These are phyloP conservation scores for Mortierella alpina DNA, from an alignment of 192 early-diverging fungal species.

Conservation along the genomic window DNA sequence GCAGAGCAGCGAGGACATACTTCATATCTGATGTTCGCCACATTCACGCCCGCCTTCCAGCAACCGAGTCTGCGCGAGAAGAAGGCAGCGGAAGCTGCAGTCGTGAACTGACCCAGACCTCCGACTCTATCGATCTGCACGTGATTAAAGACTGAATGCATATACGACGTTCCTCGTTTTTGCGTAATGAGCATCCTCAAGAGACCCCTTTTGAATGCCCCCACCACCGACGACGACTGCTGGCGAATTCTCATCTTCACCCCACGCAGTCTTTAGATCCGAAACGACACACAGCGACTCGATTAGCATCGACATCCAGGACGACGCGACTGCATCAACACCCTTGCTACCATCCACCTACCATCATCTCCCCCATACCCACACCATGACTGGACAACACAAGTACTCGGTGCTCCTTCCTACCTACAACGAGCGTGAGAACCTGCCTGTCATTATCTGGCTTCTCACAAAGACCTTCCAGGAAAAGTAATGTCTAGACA, in stretches of 20 bases:
- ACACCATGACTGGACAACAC: constrained; percentile 51
- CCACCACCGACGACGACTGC: constrained; percentile 10
- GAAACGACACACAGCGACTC: constrained; percentile 32
- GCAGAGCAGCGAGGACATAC: constrained; percentile 86
- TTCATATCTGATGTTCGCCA: constrained; percentile 95
- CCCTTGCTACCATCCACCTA: neutral
- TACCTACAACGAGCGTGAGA: constrained; percentile 98
- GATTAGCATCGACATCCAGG: constrained; percentile 53
- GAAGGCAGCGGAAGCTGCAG: constrained; percentile 1
- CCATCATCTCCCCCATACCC: constrained; percentile 3
- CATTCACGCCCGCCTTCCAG: constrained; percentile 66
- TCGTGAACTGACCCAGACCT: no score
- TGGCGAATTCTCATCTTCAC: constrained; percentile 11
- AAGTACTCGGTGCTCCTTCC: constrained; percentile 97
- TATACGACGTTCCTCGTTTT: no score
- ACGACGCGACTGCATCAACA: constrained; percentile 18
- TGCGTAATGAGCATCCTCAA: no score
- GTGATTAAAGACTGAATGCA: no score
- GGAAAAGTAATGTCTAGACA: constrained; percentile 59
- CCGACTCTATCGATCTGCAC: no score
- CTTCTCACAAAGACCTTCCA: constrained; percentile 88
- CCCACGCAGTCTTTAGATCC: constrained; percentile 6
- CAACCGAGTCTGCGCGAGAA: constrained; percentile 17
- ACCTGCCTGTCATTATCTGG: constrained; percentile 96
- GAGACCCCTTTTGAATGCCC: constrained; percentile 13